A percentile compares a stretch with the other conserved stretches of the same genome.
phyloP scores from a whole-genome alignment of 2,329 filamentous ascomycete species.

The Juglanconis oblonga region DNA sequence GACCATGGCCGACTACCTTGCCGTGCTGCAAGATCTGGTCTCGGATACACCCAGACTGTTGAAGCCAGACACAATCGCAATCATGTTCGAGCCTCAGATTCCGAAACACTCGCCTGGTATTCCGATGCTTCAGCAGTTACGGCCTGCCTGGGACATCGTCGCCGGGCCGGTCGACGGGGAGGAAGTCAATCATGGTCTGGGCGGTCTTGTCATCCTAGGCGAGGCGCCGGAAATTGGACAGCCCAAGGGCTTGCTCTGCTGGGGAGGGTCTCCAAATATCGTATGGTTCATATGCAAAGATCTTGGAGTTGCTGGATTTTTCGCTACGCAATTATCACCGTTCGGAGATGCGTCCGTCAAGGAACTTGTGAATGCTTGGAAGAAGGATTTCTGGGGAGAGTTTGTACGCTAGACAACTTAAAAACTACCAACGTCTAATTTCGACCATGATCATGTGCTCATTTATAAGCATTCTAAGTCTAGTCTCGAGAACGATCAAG shows the following conservation, averaged over 20 bases:
- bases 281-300: neutral
- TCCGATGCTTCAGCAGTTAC: neutral
- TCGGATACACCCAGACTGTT: neutral
- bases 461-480: too few species aligned
- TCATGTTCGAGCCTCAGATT: neutral
- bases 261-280: neutral
- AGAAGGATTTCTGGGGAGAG: slow-evolving; percentile 1
- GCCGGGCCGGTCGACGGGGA: neutral
- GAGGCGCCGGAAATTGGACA: neutral
- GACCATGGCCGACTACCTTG: neutral
- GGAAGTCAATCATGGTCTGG: neutral
- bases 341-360: neutral
- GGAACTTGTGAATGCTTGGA: slow-evolving; percentile 6
- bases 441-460: too few species aligned
- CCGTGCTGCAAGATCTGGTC: neutral
- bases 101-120: neutral
- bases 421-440: too few species aligned
- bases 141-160: slow-evolving; percentile 4
- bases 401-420: neutral
- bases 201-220: neutral
- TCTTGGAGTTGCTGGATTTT: neutral
- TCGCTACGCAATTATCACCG: slow-evolving; percentile 1
- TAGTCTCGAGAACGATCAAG: too few species aligned
- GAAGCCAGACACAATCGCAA: neutral
- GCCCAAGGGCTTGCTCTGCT: neutral